These are phyloP conservation scores for Coemansia sp. DNA, from an alignment of 192 early-diverging fungal species.

Conservation along the genomic window DNA sequence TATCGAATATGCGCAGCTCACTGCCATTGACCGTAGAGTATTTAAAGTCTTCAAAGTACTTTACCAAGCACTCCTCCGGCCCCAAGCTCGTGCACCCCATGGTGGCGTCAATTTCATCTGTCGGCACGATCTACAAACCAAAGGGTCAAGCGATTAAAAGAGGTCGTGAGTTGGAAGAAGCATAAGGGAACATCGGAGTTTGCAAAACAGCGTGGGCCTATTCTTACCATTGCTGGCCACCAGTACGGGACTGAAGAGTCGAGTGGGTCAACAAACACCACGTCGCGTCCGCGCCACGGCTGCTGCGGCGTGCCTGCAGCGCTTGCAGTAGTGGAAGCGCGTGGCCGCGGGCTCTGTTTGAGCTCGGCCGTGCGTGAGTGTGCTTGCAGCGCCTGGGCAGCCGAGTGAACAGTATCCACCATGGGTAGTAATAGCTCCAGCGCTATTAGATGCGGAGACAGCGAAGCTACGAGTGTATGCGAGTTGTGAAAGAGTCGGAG, in stretches of 20 bases:
- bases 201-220: neutral
- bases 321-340: neutral
- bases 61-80: conserved; percentile 49
- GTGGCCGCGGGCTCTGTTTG: conserved; percentile 10
- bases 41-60: conserved; percentile 60
- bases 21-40: conserved; percentile 52
- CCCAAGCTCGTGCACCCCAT: conserved; percentile 51
- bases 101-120: conserved; percentile 54
- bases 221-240: conserved; percentile 66
- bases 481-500: neutral
- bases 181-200: neutral
- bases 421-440: neutral
- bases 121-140: conserved; percentile 52
- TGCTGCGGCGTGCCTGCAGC: conserved; percentile 11
- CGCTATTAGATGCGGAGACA: conserved; percentile 1
- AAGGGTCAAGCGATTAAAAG: neutral
- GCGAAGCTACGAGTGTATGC: neutral
- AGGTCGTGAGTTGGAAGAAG: neutral
- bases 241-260: conserved; percentile 61
- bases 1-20: conserved; percentile 44
- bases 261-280: conserved; percentile 71
- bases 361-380: conserved; percentile 13
- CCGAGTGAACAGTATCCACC: conserved; percentile 3
- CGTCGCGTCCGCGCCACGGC: conserved; percentile 51
- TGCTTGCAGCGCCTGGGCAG: conserved; percentile 1